Percentiles rank a stretch among this genome's conserved stretches.
phyloP scores from a whole-genome alignment of 2,329 filamentous ascomycete genomes.

The Remersonia thermophila region DNA sequence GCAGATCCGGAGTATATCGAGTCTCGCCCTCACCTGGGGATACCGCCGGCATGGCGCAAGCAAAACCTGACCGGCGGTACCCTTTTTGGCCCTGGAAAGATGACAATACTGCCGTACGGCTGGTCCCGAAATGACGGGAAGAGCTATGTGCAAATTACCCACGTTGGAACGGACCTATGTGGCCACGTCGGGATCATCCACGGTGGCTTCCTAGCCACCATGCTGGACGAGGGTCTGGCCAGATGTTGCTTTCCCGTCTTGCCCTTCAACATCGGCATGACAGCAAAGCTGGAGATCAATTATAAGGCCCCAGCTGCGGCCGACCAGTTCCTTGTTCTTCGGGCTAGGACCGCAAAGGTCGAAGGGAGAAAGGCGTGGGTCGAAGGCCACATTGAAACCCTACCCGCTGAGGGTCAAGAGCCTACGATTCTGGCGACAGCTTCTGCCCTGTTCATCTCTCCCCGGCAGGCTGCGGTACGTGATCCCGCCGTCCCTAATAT shows the following conservation, averaged over 20 bases:
- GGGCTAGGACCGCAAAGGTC: conserved; percentile 68
- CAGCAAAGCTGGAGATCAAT: conserved; percentile 71
- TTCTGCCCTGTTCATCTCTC: conserved; percentile 77
- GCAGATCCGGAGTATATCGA: conserved; percentile 55
- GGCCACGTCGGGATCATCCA: conserved; percentile 87
- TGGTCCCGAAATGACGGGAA: conserved; percentile 63
- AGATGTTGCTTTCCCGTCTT: conserved; percentile 79
- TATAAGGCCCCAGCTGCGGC: conserved; percentile 74
- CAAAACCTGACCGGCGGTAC: conserved; percentile 76
- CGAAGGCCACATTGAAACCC: conserved; percentile 70
- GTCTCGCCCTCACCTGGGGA: conserved; percentile 75
- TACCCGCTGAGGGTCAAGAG: conserved; percentile 48
- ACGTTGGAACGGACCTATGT: conserved; percentile 68
- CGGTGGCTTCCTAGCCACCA: conserved; percentile 79
- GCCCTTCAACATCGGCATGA: conserved; percentile 75
- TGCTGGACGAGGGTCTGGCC: conserved; percentile 82
- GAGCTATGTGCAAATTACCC: conserved; percentile 58
- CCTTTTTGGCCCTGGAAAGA: conserved; percentile 59
- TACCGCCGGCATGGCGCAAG: conserved; percentile 55
- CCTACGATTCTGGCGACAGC: conserved; percentile 66
- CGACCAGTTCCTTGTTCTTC: conserved; percentile 62
- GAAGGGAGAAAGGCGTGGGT: conserved; percentile 95
- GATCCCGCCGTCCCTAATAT: too few species aligned
- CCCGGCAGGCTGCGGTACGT: conserved; percentile 65
- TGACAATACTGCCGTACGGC: conserved; percentile 68